Percentiles rank a stretch among this genome's conserved stretches.
Conservation (phyloP, 2,329 filamentous ascomycete genomes). For the Fusarium annulatum region DNA sequence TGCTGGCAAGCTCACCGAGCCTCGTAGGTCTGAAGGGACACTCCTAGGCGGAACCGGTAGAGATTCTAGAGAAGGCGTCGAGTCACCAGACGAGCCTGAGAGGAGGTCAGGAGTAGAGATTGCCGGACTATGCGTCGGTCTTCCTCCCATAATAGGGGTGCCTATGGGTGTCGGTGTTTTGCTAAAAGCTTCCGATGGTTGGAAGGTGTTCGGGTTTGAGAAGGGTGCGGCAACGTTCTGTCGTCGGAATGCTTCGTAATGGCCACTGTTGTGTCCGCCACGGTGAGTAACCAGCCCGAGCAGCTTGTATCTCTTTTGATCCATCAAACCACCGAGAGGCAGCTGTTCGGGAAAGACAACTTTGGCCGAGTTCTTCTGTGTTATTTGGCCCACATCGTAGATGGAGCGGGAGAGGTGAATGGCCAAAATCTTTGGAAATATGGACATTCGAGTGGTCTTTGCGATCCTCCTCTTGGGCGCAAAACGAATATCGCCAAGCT, state of each 20-base stretch:
- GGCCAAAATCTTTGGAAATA: conserved; percentile 89
- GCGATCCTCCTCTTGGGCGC: conserved; percentile 87
- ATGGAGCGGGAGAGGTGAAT: conserved; percentile 95
- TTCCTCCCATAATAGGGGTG: conserved; percentile 59
- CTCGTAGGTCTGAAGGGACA: conserved; percentile 45
- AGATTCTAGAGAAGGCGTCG: conserved; percentile 53
- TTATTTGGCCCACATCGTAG: conserved; percentile 80
- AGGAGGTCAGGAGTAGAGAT: conserved; percentile 61
- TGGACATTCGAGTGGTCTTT: conserved; percentile 86
- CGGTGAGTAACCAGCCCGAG: conserved; percentile 93
- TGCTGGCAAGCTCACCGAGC: conserved; percentile 41
- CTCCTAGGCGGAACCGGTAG: conserved; percentile 47
- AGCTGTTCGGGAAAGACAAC: conserved; percentile 91
- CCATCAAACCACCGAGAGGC: conserved; percentile 81
- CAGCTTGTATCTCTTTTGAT: conserved; percentile 83
- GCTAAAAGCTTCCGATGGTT: conserved; percentile 79
- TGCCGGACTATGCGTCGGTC: conserved; percentile 54
- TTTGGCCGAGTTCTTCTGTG: conserved; percentile 94
- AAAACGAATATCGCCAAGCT: conserved; percentile 77
- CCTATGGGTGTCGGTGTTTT: conserved; percentile 65
- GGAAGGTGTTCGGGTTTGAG: conserved; percentile 84
- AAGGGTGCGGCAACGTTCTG: conserved; percentile 84
- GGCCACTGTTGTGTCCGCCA: conserved; percentile 93
- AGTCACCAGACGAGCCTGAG: conserved; percentile 51
- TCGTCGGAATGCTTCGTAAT: conserved; percentile 95